A percentile compares a stretch with the other conserved stretches of the same genome.
Evolutionary conservation across 441 rosid species (phyloP).

Genomic region (Caryocar brasiliense): DNA sequence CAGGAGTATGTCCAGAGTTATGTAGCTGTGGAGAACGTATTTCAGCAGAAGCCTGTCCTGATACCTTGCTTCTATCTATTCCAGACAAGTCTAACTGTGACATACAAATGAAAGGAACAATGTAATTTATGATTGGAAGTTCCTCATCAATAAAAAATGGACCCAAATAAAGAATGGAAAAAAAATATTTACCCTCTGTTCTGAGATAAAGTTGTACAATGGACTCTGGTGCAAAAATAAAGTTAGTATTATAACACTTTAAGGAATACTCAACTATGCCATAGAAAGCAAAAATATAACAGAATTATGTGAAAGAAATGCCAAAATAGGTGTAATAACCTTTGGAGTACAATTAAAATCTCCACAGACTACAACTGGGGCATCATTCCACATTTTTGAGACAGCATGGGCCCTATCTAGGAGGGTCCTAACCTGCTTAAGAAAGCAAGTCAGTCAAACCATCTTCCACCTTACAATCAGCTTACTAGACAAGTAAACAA

Average conservation of each 20-base stretch:
- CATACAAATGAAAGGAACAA: constrained; percentile 9
- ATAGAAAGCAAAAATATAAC: background rate
- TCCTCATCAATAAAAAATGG: constrained; percentile 9
- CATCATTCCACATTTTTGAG: constrained; percentile 71
- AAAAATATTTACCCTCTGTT: constrained; percentile 53
- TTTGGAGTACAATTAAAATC: constrained; percentile 93
- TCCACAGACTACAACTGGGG: constrained; percentile 89
- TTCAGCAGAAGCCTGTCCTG: constrained; percentile 80
- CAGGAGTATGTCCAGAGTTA: constrained; percentile 9
- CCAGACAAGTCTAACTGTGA: constrained; percentile 65
- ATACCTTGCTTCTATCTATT: constrained; percentile 67
- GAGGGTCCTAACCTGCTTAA: constrained; percentile 63
- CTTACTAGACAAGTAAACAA: too few species aligned
- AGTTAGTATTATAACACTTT: constrained; percentile 1
- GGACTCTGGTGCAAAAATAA: constrained; percentile 63
- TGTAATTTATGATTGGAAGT: constrained; percentile 4
- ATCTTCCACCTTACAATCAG: too few species aligned
- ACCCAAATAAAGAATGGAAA: constrained; percentile 3
- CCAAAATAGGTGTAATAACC: constrained; percentile 29
- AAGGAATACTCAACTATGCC: background rate
- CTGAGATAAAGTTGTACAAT: constrained; percentile 74
- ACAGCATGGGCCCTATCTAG: constrained; percentile 66
- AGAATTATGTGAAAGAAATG: constrained; percentile 1
- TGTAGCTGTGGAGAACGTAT: constrained; percentile 29
- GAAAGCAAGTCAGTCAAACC: constrained; percentile 4